A percentile compares a stretch with the other conserved stretches of the same genome.
Conservation (phyloP, 495 filamentous ascomycete genomes). For the Bryoglossum gracile region DNA sequence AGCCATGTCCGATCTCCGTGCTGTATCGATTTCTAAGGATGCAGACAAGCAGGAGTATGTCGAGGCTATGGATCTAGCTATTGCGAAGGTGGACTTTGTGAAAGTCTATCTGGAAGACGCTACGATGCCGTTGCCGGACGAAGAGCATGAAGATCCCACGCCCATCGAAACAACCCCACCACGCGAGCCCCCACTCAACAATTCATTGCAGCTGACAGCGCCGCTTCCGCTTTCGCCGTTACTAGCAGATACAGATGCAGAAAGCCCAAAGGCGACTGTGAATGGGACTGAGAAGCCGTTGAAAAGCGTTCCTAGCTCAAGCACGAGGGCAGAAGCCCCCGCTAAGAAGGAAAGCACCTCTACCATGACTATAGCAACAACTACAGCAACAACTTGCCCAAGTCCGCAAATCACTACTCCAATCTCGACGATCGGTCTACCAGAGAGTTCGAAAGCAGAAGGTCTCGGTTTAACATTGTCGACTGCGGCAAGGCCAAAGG, state of each 20-base stretch:
- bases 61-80: conserved; percentile 54
- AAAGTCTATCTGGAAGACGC: conserved; percentile 66
- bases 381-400: no score
- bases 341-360: not conserved
- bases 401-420: no score
- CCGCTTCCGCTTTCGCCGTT: not conserved
- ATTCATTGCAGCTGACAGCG: not conserved
- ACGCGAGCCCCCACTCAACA: conserved; percentile 5
- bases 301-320: conserved; percentile 2
- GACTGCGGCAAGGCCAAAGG: conserved; percentile 20
- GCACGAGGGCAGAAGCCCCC: no score
- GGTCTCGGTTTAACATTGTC: conserved; percentile 40
- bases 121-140: conserved; percentile 21
- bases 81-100: conserved; percentile 69
- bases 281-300: not conserved
- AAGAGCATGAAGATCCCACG: not conserved
- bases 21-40: conserved; percentile 28
- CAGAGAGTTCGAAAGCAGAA: conserved; percentile 32
- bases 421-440: not conserved
- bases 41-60: conserved; percentile 30
- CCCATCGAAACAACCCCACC: not conserved
- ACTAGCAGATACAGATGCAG: not conserved
- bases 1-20: conserved; percentile 60
- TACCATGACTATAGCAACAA: not conserved
- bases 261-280: not conserved